Conservation (phyloP, 2,329 filamentous ascomycete genomes). For the Penicillium sp. region DNA sequence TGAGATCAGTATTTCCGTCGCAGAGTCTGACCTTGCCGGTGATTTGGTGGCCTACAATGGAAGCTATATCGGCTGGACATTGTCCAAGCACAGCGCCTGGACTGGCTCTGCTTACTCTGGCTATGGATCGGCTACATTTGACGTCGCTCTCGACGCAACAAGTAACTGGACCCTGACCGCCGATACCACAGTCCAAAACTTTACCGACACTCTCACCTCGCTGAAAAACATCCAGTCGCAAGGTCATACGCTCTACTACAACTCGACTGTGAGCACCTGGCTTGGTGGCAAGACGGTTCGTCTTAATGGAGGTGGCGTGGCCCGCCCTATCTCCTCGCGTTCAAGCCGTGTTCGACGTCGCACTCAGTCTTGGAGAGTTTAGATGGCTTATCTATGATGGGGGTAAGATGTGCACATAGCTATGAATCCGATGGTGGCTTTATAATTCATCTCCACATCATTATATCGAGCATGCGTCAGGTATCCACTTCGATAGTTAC, state of each 20-base stretch:
- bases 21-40: constrained; percentile 30
- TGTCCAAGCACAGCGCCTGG: constrained; percentile 17
- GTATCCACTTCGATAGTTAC: too few relatives aligned
- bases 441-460: not conserved
- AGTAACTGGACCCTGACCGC: constrained; percentile 20
- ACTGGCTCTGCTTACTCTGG: constrained; percentile 22
- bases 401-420: not conserved
- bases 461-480: not conserved
- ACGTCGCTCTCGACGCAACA: constrained; percentile 16
- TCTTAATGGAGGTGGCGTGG: constrained; percentile 12
- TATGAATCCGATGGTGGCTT: not conserved
- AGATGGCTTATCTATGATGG: not conserved
- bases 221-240: constrained; percentile 15
- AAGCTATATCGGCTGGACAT: constrained; percentile 20
- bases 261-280: constrained; percentile 16
- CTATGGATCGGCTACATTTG: constrained; percentile 10
- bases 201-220: constrained; percentile 12
- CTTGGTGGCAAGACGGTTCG: constrained; percentile 12
- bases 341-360: not conserved
- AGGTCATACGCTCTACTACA: constrained; percentile 20
- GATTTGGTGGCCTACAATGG: constrained; percentile 40
- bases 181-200: constrained; percentile 17
- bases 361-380: not conserved
- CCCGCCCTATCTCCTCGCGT: constrained; percentile 8
- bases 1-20: constrained; percentile 27